These are phyloP conservation scores for Taphrina confusa DNA, from an alignment of 1,139 yeast genomes.

Conservation along the genomic window DNA sequence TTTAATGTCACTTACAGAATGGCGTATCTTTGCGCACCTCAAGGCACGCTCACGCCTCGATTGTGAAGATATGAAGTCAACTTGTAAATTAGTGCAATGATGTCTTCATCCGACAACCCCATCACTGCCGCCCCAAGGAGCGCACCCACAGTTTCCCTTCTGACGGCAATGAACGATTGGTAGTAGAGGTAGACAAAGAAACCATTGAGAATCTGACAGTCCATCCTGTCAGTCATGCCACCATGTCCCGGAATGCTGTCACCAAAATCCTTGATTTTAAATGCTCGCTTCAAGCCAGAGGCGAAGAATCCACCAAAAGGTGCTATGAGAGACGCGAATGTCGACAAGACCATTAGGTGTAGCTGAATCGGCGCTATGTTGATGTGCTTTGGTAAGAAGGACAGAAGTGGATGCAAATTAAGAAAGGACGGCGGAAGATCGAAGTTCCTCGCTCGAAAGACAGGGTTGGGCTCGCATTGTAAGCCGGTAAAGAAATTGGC, in stretches of 20 bases:
- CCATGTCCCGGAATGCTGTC: slow-evolving; percentile 98
- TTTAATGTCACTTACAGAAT: no score
- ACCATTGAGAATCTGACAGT: slow-evolving; percentile 97
- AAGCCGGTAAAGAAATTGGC: slow-evolving; percentile 62
- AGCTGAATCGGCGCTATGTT: slow-evolving; percentile 80
- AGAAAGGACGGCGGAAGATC: slow-evolving; percentile 57
- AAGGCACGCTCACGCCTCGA: slow-evolving; percentile 18
- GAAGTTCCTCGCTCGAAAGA: slow-evolving; percentile 75
- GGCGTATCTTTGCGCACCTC: no score
- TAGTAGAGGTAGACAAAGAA: slow-evolving; percentile 88
- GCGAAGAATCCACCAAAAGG: slow-evolving; percentile 99
- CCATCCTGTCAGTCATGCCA: slow-evolving; percentile 95
- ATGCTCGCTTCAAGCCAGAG: slow-evolving; percentile 94
- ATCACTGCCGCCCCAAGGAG: slow-evolving; percentile 74
- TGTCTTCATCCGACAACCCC: slow-evolving; percentile 67
- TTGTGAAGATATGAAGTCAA: slow-evolving; percentile 59
- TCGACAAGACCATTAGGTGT: slow-evolving; percentile 81
- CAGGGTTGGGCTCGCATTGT: slow-evolving; percentile 81
- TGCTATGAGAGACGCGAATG: slow-evolving; percentile 95
- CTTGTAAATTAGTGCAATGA: slow-evolving; percentile 61
- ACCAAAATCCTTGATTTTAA: slow-evolving; percentile 89
- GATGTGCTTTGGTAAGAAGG: slow-evolving; percentile 53
- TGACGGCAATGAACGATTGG: slow-evolving; percentile 79
- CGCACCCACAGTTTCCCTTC: slow-evolving; percentile 68
- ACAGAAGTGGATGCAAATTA: slow-evolving; percentile 52